Evolutionary conservation across 768 basidiomycete genomes (phyloP).

Genomic region (Pholiota molesta): DNA sequence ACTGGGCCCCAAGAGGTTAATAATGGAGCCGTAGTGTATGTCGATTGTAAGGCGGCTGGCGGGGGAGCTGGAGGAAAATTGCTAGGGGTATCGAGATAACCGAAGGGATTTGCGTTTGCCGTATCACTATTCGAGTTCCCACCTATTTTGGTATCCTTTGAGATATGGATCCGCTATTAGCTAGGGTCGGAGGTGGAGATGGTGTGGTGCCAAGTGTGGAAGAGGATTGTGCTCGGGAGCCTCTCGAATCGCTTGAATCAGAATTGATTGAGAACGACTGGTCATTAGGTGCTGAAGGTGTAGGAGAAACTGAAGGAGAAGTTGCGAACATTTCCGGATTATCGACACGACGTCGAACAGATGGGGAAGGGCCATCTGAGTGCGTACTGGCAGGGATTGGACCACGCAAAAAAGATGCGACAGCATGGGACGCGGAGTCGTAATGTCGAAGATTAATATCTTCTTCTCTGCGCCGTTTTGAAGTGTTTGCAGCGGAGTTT

Average conservation of each 20-base stretch:
- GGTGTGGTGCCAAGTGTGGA: conserved; percentile 35
- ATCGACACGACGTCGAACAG: conserved; percentile 38
- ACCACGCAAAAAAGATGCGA: conserved; percentile 53
- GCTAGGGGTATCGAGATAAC: conserved; percentile 51
- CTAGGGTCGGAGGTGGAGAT: conserved; percentile 21
- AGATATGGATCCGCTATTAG: neutral
- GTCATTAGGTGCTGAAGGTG: conserved; percentile 10
- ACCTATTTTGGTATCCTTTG: neutral
- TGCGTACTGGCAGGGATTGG: conserved; percentile 27
- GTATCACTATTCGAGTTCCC: conserved; percentile 11
- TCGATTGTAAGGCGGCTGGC: conserved; percentile 32
- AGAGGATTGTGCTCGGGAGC: conserved; percentile 14
- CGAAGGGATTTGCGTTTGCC: conserved; percentile 54
- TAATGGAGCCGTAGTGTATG: conserved; percentile 36
- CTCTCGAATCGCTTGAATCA: conserved; percentile 15
- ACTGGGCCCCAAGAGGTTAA: conserved; percentile 38
- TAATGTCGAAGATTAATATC: conserved; percentile 55
- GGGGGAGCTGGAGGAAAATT: conserved; percentile 34
- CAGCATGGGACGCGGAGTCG: conserved; percentile 54
- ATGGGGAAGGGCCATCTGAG: conserved; percentile 35
- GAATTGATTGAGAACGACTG: conserved; percentile 26
- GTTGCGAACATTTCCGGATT: conserved; percentile 12
- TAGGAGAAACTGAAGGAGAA: conserved; percentile 17
- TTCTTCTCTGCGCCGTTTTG: conserved; percentile 61
- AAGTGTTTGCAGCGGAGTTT: conserved; percentile 24